phyloP scores from a whole-genome alignment of 2,329 filamentous ascomycete species.

The Aspergillus felis region DNA sequence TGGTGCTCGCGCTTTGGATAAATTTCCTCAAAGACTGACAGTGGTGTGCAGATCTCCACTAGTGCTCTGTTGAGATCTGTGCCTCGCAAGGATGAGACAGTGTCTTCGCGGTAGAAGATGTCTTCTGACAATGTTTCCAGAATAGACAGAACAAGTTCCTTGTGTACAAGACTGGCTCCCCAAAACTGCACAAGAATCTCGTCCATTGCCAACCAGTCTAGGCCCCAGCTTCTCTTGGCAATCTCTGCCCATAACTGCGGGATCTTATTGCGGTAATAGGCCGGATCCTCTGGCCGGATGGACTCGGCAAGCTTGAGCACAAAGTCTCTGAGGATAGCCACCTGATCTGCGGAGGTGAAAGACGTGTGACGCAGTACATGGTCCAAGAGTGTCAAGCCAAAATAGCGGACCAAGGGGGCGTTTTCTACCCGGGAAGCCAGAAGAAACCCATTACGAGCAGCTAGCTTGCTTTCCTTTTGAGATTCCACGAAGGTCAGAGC shows the following conservation, averaged over 20 bases:
- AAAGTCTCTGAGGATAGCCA: conserved; percentile 66
- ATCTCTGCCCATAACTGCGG: conserved; percentile 93
- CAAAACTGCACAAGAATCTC: conserved; percentile 75
- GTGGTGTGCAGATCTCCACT: conserved; percentile 89
- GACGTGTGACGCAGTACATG: conserved; percentile 84
- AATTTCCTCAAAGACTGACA: conserved; percentile 67
- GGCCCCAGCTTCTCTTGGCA: conserved; percentile 88
- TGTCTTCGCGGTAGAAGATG: conserved; percentile 86
- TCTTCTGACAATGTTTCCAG: conserved; percentile 92
- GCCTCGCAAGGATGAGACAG: conserved; percentile 76
- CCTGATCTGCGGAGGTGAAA: conserved; percentile 64
- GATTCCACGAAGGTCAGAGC: conserved; percentile 83
- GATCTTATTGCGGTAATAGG: conserved; percentile 87
- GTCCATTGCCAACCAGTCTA: conserved; percentile 95
- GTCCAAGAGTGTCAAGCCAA: conserved; percentile 86
- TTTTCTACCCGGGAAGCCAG: conserved; percentile 74
- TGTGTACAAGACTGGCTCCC: conserved; percentile 61
- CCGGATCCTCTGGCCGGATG: conserved; percentile 67
- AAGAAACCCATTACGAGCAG: conserved; percentile 78
- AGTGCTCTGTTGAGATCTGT: conserved; percentile 81
- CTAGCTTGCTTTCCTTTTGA: conserved; percentile 73
- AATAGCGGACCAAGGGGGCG: conserved; percentile 81
- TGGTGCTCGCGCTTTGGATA: conserved; percentile 69
- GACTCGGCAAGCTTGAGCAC: conserved; percentile 73
- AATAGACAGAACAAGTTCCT: conserved; percentile 82